phyloP scores from a whole-genome alignment of 129 eudicot species.

The Calendula officinalis region DNA sequence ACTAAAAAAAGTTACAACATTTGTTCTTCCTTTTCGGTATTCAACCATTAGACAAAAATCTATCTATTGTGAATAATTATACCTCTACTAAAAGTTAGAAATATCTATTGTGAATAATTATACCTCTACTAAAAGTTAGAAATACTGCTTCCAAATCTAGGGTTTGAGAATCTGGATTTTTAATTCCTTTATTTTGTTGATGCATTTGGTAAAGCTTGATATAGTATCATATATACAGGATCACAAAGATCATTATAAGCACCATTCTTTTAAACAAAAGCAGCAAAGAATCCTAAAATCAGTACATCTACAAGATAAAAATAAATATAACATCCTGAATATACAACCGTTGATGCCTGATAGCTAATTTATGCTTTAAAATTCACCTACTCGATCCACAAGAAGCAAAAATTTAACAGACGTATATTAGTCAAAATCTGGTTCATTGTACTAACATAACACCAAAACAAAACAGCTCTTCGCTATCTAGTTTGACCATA shows the following conservation, averaged over 20 bases:
- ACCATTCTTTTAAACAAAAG: constrained; percentile 6
- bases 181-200: no score
- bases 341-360: constrained; percentile 5
- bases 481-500: constrained; percentile 15
- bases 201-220: not conserved
- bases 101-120: no score
- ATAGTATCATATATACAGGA: not conserved
- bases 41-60: no score
- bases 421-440: not conserved
- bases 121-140: no score
- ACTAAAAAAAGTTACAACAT: no score
- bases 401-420: constrained; percentile 9
- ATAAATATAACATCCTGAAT: not conserved
- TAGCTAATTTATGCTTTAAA: constrained; percentile 18
- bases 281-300: not conserved
- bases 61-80: no score
- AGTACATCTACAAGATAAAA: constrained; percentile 23
- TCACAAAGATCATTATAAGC: not conserved
- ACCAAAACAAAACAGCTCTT: constrained; percentile 2
- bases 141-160: no score
- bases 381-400: constrained; percentile 14
- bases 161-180: no score
- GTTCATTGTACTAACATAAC: constrained; percentile 15
- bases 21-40: no score
- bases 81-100: no score